Evolutionary conservation across 495 filamentous ascomycete genomes (phyloP), one percentile per base, ranked within the genome.

Genomic region (Neurospora tetrasperma): DNA sequence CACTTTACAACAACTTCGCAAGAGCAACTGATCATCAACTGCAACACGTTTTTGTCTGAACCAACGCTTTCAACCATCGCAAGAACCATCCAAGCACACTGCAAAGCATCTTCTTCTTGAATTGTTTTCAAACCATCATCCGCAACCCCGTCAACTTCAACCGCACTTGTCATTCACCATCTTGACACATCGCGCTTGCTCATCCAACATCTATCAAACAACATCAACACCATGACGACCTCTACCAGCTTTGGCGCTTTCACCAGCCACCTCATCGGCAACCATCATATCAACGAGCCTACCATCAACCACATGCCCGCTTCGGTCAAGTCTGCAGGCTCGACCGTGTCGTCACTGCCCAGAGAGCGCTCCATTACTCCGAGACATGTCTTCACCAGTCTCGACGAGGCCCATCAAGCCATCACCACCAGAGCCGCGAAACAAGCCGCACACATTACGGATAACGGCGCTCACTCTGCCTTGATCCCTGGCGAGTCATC

Each of bases 381-480:
- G 9, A 79, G 75, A 46, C 72, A 72, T 35, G 20, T 73, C 35
- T 79, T 79, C 69, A 71, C 73, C 54, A 79, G 75, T 59, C 73
- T 79, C 8, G 78, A 70, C 6, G 76, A 78, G 16, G 78, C 78
- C 3, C 76, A 78, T 43, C 71, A 75, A 66, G 76, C 79, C 42
- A 81, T 81, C 71, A 81, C 72, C 3, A 74, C 74, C 35, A 74
- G 69, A 31, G 14, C 70, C 43, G 73, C 69, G 12, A 70, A 70
- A 43, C 74, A 71, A 8, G 54, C 27, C 14, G 54, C 54, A 14
- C 27, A 38, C 54, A 14, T 14, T 14, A 66, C 27, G 5, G 14
- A 35, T 27, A 35, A 66, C 54, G 54, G 27, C 54, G 54, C 54
- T 18, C 27, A 66, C 27, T 16, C 54, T 66, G 54, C 5, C 54